Evolutionary conservation across 2,329 filamentous ascomycete species (phyloP).

Genomic region (Orbilia quercus): DNA sequence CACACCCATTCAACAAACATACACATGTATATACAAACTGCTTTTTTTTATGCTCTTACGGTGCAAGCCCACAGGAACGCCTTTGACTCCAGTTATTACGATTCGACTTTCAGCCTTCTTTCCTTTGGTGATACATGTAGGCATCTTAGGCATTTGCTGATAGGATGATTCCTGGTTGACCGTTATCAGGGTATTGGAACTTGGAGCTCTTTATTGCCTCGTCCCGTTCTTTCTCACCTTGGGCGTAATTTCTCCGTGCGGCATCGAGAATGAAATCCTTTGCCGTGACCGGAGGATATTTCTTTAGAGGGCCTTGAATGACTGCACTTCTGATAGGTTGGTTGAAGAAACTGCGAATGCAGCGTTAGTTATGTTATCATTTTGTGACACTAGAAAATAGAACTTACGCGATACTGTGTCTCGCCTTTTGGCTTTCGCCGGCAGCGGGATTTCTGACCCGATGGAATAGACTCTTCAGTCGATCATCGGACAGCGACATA

Average conservation of each 20-base stretch:
- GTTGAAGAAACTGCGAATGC: conserved; percentile 69
- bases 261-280: conserved; percentile 71
- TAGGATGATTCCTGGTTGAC: conserved; percentile 45
- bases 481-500: conserved; percentile 75
- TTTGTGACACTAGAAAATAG: not conserved
- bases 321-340: conserved; percentile 71
- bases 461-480: conserved; percentile 75
- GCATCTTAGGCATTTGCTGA: conserved; percentile 46
- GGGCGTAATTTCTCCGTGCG: conserved; percentile 68
- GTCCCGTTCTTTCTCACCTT: conserved; percentile 53
- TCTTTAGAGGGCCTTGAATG: conserved; percentile 72
- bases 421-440: conserved; percentile 69
- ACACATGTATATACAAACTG: conserved; percentile 7
- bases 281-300: conserved; percentile 72
- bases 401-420: conserved; percentile 71
- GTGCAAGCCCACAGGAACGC: conserved; percentile 16
- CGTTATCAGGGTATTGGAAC: conserved; percentile 53
- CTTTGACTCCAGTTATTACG: conserved; percentile 4
- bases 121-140: not conserved
- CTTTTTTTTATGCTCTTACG: not conserved
- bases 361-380: not conserved
- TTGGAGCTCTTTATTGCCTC: conserved; percentile 49
- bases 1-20: not conserved
- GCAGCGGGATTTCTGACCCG: conserved; percentile 69
- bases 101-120: conserved; percentile 1